These are phyloP conservation scores for Massarina eburnea DNA, from an alignment of 2,329 filamentous ascomycete species.

Conservation along the genomic window DNA sequence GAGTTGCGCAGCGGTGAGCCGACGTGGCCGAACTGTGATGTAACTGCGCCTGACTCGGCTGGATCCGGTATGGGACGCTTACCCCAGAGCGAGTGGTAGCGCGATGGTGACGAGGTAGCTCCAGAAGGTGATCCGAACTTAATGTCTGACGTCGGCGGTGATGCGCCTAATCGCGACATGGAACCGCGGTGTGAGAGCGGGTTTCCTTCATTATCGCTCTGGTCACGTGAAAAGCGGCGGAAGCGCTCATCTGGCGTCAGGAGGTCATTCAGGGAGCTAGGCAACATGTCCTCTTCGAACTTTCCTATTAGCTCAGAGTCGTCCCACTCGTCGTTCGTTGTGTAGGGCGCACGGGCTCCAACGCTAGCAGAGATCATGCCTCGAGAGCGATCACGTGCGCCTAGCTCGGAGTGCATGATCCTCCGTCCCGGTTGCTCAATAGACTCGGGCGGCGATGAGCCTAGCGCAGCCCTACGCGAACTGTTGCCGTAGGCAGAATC, in stretches of 20 bases:
- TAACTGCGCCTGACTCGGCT: constrained; percentile 34
- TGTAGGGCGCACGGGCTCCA: constrained; percentile 48
- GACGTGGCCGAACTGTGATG: constrained; percentile 60
- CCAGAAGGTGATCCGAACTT: constrained; percentile 56
- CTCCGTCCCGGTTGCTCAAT: constrained; percentile 66
- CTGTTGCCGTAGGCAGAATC: constrained; percentile 71
- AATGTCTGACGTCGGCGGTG: constrained; percentile 46
- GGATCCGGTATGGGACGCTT: constrained; percentile 54
- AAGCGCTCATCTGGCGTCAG: constrained; percentile 64
- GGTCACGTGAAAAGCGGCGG: constrained; percentile 60
- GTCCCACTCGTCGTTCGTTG: constrained; percentile 56
- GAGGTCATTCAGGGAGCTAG: constrained; percentile 66
- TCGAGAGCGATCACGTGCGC: constrained; percentile 54
- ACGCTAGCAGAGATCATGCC: constrained; percentile 64
- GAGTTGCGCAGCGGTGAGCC: constrained; percentile 68
- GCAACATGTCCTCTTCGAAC: constrained; percentile 88
- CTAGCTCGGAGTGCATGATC: constrained; percentile 64
- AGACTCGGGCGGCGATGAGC: constrained; percentile 61
- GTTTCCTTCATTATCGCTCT: constrained; percentile 56
- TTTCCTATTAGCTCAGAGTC: constrained; percentile 59
- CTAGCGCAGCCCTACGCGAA: constrained; percentile 56
- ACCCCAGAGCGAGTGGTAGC: constrained; percentile 62
- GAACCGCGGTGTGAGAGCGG: constrained; percentile 48
- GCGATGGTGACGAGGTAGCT: constrained; percentile 58
- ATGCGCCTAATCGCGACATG: constrained; percentile 53